phyloP scores from a whole-genome alignment of 1,284 basidiomycete genomes.

The Stereum hirsutum region DNA sequence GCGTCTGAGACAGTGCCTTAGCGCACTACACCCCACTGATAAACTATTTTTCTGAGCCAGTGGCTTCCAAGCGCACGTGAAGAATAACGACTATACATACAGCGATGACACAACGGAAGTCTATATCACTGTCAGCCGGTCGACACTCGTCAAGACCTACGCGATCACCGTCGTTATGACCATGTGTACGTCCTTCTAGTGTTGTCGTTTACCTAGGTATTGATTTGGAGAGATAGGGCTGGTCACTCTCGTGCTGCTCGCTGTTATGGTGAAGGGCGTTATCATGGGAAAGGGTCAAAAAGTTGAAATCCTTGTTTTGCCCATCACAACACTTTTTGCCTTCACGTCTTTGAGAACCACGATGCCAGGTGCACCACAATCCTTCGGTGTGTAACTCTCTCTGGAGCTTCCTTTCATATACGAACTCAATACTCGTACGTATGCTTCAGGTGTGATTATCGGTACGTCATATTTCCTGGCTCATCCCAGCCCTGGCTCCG shows the following conservation, averaged over 20 bases:
- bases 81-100: not conserved
- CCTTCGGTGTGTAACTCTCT: constrained; percentile 9
- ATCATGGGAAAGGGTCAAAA: not conserved
- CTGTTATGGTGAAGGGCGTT: not conserved
- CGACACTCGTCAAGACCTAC: constrained; percentile 1
- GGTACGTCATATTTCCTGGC: not conserved
- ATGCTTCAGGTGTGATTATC: not conserved
- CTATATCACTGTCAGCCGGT: not conserved
- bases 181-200: constrained; percentile 2
- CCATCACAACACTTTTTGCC: constrained; percentile 8
- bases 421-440: no score
- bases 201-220: not conserved
- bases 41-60: not conserved
- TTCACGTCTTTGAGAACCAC: constrained; percentile 3
- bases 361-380: constrained; percentile 7
- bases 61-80: not conserved
- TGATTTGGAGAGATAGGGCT: constrained; percentile 1
- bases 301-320: not conserved
- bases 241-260: constrained; percentile 1
- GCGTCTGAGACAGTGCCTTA: not conserved
- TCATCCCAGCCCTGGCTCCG: not conserved
- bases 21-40: not conserved
- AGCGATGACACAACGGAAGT: not conserved
- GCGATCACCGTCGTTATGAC: constrained; percentile 1
- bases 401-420: not conserved